Base-by-base conservation (phyloP, 495 filamentous ascomycete species). In the Aspergillus egyptiacus region DNA sequence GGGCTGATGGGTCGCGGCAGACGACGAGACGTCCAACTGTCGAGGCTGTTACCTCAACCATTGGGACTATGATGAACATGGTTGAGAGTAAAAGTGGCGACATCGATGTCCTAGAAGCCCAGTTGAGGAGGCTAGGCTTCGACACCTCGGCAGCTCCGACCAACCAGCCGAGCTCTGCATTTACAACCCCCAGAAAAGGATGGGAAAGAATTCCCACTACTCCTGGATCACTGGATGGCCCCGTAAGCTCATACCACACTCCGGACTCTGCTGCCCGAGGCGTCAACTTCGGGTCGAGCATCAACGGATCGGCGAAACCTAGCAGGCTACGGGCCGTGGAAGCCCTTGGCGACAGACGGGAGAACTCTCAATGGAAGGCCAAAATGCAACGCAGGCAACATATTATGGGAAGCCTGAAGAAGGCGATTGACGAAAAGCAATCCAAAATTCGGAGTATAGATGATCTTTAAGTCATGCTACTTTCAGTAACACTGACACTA, bases 1-100 rank as follows among this genome's bases (percentile, higher is more conserved):
- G 60, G 20, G 34, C 58, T 8, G 64, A 66, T 36, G 73, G 69
- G 51, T 47, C 49, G 15, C 48, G 59, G 34, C 36, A 44, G 39
- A 14, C 53, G 25, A 48, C 27, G 15, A 66, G 74, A 33, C 69
- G 74, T n/a, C 94, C 93, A 2, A 96, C 91, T 0, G 85, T 96
- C 1, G 94, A 96, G 54, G 88, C 89, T 6, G 89, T 97, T 15
- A 80, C 87, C 34, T 86, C 85, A 40, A 97, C 94, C 5, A 95
- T 99, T 53, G 71, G 72, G 43, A 96, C 93, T 46, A 87, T 99
- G 80, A 97, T 90, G 43, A 80, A 69, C 50, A 95, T 96, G 87
- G 84, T 84, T 0, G 87, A 96, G 70, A 83, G 83, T 65, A 86
- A 83, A 60, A 89, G 84, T 62, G 83, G 81, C 36, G 93, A 97